Conservation (phyloP, 331 rosid species). For the Cydonia oblonga region DNA sequence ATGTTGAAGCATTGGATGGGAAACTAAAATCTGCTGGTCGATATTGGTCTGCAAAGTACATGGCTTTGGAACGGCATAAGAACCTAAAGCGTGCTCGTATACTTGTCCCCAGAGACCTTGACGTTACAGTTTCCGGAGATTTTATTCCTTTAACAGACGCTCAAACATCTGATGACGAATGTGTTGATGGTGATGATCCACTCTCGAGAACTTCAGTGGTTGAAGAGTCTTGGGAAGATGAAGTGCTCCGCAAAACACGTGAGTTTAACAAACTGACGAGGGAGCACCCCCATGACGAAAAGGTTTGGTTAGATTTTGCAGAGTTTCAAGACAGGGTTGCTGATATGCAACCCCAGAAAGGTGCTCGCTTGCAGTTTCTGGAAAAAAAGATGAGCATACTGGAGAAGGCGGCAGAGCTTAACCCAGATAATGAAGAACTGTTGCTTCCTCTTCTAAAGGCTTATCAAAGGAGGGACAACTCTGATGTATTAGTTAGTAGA, state of each 20-base stretch:
- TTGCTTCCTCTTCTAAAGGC: slow-evolving; percentile 74
- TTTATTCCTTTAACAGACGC: slow-evolving; percentile 48
- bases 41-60: slow-evolving; percentile 81
- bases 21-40: slow-evolving; percentile 70
- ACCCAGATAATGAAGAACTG: slow-evolving; percentile 68
- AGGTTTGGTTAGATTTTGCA: slow-evolving; percentile 69
- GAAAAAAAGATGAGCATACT: slow-evolving; percentile 90
- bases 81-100: slow-evolving; percentile 62
- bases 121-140: slow-evolving; percentile 29
- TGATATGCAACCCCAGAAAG: slow-evolving; percentile 75
- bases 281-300: slow-evolving; percentile 80
- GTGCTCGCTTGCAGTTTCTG: slow-evolving; percentile 87
- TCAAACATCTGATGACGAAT: slow-evolving; percentile 24
- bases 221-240: slow-evolving; percentile 89
- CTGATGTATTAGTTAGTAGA: slow-evolving; percentile 63
- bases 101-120: slow-evolving; percentile 34
- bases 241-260: slow-evolving; percentile 64
- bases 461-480: slow-evolving; percentile 62
- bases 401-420: slow-evolving; percentile 83
- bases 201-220: background rate
- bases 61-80: slow-evolving; percentile 72
- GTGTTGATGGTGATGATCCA: background rate
- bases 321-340: slow-evolving; percentile 86
- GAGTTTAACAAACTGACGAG: slow-evolving; percentile 74
- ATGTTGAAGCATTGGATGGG: slow-evolving; percentile 51